phyloP scores from a whole-genome alignment of 2,329 filamentous ascomycete genomes.

The Hypoxylon sp. region DNA sequence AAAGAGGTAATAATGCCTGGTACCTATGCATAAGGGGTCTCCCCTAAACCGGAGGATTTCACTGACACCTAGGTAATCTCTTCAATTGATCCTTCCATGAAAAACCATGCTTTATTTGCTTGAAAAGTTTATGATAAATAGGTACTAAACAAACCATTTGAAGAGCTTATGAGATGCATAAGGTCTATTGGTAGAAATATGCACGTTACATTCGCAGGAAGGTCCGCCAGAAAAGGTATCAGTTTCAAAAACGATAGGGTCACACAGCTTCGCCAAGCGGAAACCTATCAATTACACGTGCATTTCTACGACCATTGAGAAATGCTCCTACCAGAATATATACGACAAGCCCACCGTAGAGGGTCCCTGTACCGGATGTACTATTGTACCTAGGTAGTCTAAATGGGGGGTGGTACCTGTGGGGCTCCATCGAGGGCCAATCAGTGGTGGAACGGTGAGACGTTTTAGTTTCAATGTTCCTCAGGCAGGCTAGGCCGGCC shows the following conservation, averaged over 20 bases:
- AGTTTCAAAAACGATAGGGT: constrained; percentile 36
- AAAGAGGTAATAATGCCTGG: not conserved
- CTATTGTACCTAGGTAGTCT: constrained; percentile 3
- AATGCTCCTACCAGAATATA: constrained; percentile 30
- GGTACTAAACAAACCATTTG: too few species aligned
- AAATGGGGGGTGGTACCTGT: constrained; percentile 22
- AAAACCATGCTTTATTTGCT: constrained; percentile 10
- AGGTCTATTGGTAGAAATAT: not conserved
- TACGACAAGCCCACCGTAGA: constrained; percentile 17
- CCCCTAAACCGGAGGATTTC: constrained; percentile 7
- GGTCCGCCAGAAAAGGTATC: constrained; percentile 22
- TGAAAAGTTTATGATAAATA: not conserved
- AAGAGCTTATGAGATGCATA: not conserved
- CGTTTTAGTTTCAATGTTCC: constrained; percentile 32
- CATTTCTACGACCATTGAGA: constrained; percentile 8
- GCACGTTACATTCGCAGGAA: constrained; percentile 19
- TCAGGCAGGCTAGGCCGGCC: constrained; percentile 37
- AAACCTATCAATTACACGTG: constrained; percentile 32
- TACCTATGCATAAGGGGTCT: constrained; percentile 5
- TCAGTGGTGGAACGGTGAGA: constrained; percentile 35
- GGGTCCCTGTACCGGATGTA: constrained; percentile 7
- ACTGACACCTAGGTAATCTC: constrained; percentile 2
- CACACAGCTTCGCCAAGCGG: constrained; percentile 37
- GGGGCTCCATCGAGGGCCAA: constrained; percentile 43
- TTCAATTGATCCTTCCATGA: constrained; percentile 5